phyloP scores from a whole-genome alignment of 768 basidiomycete genomes.

The Calocybe gangraenosa region DNA sequence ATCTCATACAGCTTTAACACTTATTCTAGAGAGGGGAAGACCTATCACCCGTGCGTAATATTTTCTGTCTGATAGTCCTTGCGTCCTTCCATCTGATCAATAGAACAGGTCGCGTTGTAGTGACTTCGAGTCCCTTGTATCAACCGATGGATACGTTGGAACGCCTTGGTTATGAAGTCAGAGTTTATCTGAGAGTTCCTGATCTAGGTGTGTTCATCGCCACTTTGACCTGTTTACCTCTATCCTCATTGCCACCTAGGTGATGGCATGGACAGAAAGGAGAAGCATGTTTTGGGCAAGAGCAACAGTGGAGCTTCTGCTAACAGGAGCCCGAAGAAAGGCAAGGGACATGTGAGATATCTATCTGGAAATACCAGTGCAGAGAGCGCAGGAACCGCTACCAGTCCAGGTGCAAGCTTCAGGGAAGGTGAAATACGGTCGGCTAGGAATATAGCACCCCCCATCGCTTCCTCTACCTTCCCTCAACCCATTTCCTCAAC shows the following conservation, averaged over 20 bases:
- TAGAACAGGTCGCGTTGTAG: conserved; percentile 59
- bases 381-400: conserved; percentile 14
- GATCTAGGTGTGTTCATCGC: conserved; percentile 38
- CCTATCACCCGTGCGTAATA: conserved; percentile 51
- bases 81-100: not conserved
- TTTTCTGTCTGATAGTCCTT: not conserved
- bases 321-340: conserved; percentile 11
- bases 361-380: conserved; percentile 27
- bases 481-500: not conserved
- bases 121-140: conserved; percentile 79
- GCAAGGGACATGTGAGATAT: conserved; percentile 24
- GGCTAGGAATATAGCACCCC: not conserved
- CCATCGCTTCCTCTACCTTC: not conserved
- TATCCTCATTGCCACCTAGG: conserved; percentile 19
- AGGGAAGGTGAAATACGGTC: not conserved
- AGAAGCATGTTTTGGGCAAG: conserved; percentile 21
- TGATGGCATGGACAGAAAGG: conserved; percentile 52
- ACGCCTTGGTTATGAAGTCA: conserved; percentile 70
- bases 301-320: conserved; percentile 19
- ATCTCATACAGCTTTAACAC: conserved; percentile 72
- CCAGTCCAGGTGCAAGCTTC: conserved; percentile 7
- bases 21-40: conserved; percentile 80
- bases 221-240: not conserved
- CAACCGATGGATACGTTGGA: conserved; percentile 75
- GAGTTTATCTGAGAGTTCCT: conserved; percentile 67